Evolutionary conservation across 2,329 filamentous ascomycete genomes (phyloP).

Genomic region (Epichloe brachyelytri): DNA sequence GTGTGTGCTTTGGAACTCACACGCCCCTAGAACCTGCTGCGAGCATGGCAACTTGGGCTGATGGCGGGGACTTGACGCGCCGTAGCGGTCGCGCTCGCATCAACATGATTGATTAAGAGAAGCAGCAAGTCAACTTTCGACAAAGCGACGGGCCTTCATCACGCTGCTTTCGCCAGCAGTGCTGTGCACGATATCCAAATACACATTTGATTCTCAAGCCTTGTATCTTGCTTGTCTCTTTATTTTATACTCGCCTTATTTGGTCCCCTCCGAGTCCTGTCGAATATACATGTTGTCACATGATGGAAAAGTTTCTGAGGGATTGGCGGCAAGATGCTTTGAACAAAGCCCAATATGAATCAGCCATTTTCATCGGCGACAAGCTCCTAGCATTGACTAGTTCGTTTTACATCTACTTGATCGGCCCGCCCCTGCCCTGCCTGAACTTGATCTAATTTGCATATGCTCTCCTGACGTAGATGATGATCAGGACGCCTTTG

Average conservation of each 20-base stretch:
- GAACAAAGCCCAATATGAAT: slow-evolving; percentile 92
- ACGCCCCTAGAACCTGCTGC: not conserved
- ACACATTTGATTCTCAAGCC: no score
- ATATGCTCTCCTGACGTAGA: slow-evolving; percentile 36
- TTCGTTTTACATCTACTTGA: slow-evolving; percentile 30
- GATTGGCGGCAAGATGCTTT: slow-evolving; percentile 92
- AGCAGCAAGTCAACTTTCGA: not conserved
- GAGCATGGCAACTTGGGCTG: no score
- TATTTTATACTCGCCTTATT: not conserved
- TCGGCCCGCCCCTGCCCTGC: not conserved
- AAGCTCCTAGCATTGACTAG: slow-evolving; percentile 90
- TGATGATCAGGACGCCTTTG: slow-evolving; percentile 86
- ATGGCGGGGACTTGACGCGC: not conserved
- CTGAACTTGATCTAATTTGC: not conserved
- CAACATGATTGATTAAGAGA: not conserved
- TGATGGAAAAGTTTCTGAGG: slow-evolving; percentile 89
- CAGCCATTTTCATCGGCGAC: slow-evolving; percentile 93
- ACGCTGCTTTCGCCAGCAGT: not conserved
- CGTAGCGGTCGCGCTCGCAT: not conserved
- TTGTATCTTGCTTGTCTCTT: not conserved
- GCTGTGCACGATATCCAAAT: not conserved
- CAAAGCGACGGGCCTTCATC: not conserved
- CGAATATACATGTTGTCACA: not conserved
- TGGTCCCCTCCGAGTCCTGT: not conserved
- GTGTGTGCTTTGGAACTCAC: not conserved